These are phyloP conservation scores for Boletus insuetus DNA, from an alignment of 768 basidiomycete genomes.

Conservation along the genomic window DNA sequence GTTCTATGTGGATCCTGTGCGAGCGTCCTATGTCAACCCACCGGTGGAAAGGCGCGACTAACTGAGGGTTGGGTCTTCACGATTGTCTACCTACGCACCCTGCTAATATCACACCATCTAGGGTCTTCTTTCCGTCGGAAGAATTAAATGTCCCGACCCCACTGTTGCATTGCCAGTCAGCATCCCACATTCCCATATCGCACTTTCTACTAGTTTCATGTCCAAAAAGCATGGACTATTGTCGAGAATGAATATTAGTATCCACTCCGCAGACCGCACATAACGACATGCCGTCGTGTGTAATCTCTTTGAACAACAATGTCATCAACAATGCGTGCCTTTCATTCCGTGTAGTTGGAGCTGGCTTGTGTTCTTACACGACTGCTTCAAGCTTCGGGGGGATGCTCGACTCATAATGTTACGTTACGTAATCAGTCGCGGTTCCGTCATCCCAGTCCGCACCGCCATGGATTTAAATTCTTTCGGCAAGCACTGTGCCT, in stretches of 20 bases:
- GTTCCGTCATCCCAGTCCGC: too few relatives aligned
- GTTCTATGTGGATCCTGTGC: conserved; percentile 92
- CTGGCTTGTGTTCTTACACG: too few relatives aligned
- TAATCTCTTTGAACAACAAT: conserved; percentile 4
- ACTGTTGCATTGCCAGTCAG: conserved; percentile 3
- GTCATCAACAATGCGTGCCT: too few relatives aligned
- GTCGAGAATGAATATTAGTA: conserved; percentile 9
- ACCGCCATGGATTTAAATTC: conserved; percentile 42
- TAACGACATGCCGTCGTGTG: conserved; percentile 5
- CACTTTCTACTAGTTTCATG: not conserved
- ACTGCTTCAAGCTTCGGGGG: too few relatives aligned
- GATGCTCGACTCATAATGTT: too few relatives aligned
- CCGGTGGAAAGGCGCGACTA: conserved; percentile 95
- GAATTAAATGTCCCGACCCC: conserved; percentile 47
- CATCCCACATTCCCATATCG: not conserved
- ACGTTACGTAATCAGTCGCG: too few relatives aligned
- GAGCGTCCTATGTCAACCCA: conserved; percentile 95
- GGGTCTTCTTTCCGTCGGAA: conserved; percentile 98
- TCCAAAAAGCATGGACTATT: conserved; percentile 13
- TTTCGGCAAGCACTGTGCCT: conserved; percentile 67
- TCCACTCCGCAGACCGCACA: conserved; percentile 5
- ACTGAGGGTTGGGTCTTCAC: conserved; percentile 78
- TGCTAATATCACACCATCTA: conserved; percentile 33
- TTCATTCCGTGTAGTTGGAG: too few relatives aligned
- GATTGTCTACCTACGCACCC: not conserved